phyloP scores from a whole-genome alignment of 805 yeast species.

The Starmerella kuoi region DNA sequence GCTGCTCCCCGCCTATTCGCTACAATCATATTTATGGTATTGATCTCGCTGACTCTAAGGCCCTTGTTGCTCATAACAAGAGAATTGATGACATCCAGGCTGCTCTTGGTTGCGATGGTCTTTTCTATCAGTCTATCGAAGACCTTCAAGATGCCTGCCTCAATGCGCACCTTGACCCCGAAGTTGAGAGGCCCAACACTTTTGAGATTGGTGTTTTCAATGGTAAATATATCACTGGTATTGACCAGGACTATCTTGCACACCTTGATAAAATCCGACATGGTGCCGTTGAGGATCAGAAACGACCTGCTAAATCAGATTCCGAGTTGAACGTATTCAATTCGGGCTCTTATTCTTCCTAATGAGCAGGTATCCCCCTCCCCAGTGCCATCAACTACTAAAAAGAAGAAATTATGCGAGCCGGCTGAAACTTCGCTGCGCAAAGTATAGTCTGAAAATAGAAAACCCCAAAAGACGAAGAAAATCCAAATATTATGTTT shows the following conservation, averaged over 20 bases:
- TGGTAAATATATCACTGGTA: conserved; percentile 90
- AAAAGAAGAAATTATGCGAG: no score
- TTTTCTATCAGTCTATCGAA: conserved; percentile 73
- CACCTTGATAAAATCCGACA: conserved; percentile 78
- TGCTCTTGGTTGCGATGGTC: conserved; percentile 80
- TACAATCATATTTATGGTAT: conserved; percentile 94
- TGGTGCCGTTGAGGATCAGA: conserved; percentile 40
- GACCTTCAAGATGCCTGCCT: conserved; percentile 73
- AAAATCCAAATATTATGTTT: no score
- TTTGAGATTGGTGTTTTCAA: conserved; percentile 97
- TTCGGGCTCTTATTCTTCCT: conserved; percentile 18
- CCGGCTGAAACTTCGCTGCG: no score
- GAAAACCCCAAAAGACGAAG: no score
- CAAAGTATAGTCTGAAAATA: no score
- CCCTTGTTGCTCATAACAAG: conserved; percentile 77
- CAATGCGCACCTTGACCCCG: conserved; percentile 31
- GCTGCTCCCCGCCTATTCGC: conserved; percentile 97
- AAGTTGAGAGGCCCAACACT: conserved; percentile 34
- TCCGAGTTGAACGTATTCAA: conserved; percentile 53
- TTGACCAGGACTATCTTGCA: conserved; percentile 66
- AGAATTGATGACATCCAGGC: conserved; percentile 62
- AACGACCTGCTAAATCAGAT: conserved; percentile 67
- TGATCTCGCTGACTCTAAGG: conserved; percentile 89
- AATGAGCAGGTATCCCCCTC: no score
- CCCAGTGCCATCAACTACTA: no score